phyloP scores from a whole-genome alignment of 106 monocot genomes.

The Dendrobium officinale region DNA sequence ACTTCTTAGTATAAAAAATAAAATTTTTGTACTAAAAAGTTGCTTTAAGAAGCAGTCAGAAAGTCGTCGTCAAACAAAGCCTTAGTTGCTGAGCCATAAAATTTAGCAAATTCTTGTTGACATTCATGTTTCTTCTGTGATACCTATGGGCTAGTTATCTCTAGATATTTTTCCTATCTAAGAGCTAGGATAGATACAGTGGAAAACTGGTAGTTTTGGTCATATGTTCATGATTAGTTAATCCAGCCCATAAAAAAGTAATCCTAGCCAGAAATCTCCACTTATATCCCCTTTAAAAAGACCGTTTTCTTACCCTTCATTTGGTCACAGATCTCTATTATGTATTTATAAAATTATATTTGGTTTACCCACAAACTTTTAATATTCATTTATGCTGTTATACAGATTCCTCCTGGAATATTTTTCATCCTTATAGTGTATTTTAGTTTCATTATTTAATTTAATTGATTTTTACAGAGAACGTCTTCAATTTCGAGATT shows the following conservation, averaged over 20 bases:
- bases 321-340: neutral
- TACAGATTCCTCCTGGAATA: neutral
- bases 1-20: too few species aligned
- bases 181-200: neutral
- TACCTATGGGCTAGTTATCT: neutral
- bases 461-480: constrained; percentile 32
- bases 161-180: neutral
- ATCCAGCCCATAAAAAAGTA: neutral
- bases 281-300: too few species aligned
- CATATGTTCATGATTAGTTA: neutral
- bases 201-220: neutral
- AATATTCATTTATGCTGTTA: neutral
- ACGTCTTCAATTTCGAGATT: constrained; percentile 64
- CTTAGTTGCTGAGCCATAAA: too few species aligned
- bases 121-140: neutral
- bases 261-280: neutral
- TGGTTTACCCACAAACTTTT: neutral
- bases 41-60: too few species aligned
- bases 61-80: too few species aligned
- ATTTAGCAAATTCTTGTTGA: neutral
- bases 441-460: neutral
- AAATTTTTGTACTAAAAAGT: too few species aligned
- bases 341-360: neutral
- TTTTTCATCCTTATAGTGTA: neutral
- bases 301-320: neutral